phyloP scores from a whole-genome alignment of 768 basidiomycete species.

The Daedaleopsis sinensis region DNA sequence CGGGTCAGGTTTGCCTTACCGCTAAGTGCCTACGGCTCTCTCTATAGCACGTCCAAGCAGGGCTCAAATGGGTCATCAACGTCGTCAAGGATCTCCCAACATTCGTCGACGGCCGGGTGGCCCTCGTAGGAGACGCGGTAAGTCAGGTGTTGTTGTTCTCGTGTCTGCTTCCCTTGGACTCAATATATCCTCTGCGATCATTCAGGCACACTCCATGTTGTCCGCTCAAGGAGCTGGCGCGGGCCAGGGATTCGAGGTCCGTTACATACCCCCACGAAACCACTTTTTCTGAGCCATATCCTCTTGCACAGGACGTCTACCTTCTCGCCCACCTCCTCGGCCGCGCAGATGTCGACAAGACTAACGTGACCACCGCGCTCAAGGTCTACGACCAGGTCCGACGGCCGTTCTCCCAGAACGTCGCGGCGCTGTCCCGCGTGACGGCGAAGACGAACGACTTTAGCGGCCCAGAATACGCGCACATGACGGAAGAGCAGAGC shows the following conservation, averaged over 20 bases:
- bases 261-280: neutral
- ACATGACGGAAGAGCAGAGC: conserved; percentile 1
- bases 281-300: neutral
- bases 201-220: conserved; percentile 17
- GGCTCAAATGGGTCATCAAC: neutral
- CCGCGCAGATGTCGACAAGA: conserved; percentile 24
- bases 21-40: neutral
- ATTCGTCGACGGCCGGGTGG: conserved; percentile 28
- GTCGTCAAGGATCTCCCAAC: conserved; percentile 19
- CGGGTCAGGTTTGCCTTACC: neutral
- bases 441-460: conserved; percentile 29
- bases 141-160: conserved; percentile 14
- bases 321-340: conserved; percentile 34
- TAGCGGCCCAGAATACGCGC: neutral
- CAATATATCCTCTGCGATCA: neutral
- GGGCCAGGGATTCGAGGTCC: conserved; percentile 14
- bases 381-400: conserved; percentile 36
- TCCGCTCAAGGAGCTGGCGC: conserved; percentile 12
- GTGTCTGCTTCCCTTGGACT: conserved; percentile 24
- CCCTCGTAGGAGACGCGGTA: conserved; percentile 34
- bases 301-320: conserved; percentile 30
- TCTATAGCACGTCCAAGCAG: neutral
- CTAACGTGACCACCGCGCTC: conserved; percentile 32
- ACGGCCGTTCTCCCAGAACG: conserved; percentile 31
- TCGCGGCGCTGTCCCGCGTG: conserved; percentile 22